These are phyloP conservation scores for Emericellopsis atlantica DNA, from an alignment of 2,329 filamentous ascomycete species.

Conservation along the genomic window DNA sequence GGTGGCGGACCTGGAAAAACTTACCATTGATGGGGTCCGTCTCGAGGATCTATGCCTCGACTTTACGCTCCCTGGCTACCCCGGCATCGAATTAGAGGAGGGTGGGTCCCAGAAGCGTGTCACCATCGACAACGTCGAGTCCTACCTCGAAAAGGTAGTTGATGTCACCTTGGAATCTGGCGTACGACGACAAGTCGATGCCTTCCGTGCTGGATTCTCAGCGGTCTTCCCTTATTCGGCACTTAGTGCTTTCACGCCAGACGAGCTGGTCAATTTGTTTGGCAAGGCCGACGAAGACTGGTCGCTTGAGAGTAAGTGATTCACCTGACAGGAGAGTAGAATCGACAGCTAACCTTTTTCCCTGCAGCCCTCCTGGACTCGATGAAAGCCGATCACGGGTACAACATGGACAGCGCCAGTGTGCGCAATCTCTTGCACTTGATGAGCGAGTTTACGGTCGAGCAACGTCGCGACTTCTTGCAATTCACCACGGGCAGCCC, in stretches of 20 bases:
- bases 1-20: conserved; percentile 51
- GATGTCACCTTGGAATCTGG: conserved; percentile 85
- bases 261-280: conserved; percentile 90
- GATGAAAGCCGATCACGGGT: conserved; percentile 96
- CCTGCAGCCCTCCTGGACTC: conserved; percentile 83
- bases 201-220: conserved; percentile 83
- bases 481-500: conserved; percentile 98
- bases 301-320: conserved; percentile 80
- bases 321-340: not conserved
- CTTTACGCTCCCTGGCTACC: conserved; percentile 88
- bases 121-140: conserved; percentile 81
- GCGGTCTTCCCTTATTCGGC: conserved; percentile 94
- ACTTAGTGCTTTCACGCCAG: conserved; percentile 84
- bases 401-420: conserved; percentile 95
- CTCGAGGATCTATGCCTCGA: conserved; percentile 86
- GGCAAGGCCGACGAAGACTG: conserved; percentile 90
- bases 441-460: conserved; percentile 73
- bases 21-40: conserved; percentile 61
- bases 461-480: conserved; percentile 81
- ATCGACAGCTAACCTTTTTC: conserved; percentile 9
- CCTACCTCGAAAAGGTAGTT: conserved; percentile 79
- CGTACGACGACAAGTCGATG: conserved; percentile 78
- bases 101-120: conserved; percentile 64
- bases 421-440: conserved; percentile 86
- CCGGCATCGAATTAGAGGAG: conserved; percentile 68